Evolutionary conservation across 129 eudicot genomes (phyloP).

Genomic region (Centaurea solstitialis): DNA sequence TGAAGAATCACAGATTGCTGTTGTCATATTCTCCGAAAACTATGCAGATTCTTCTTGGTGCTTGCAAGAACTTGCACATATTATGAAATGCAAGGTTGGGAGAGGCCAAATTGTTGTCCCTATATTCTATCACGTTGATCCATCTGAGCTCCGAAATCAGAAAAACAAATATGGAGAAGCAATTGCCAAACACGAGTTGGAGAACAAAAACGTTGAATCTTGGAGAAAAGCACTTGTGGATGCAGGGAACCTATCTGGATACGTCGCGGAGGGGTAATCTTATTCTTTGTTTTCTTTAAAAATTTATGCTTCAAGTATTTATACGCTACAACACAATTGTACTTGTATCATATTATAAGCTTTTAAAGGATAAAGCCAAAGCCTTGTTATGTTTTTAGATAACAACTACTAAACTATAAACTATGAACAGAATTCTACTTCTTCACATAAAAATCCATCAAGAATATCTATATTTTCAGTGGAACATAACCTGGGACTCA

Average conservation of each 20-base stretch:
- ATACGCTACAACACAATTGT: background rate
- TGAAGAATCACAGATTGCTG: slow-evolving; percentile 1
- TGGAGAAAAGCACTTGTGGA: background rate
- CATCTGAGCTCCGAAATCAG: background rate
- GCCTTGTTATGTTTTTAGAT: background rate
- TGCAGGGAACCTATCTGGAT: background rate
- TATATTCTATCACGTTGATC: too few relatives aligned
- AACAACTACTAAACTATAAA: background rate
- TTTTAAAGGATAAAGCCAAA: too few relatives aligned
- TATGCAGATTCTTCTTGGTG: background rate
- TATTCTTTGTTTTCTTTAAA: background rate
- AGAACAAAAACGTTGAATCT: background rate
- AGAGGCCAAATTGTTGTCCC: too few relatives aligned
- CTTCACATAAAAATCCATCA: too few relatives aligned
- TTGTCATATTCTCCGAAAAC: background rate
- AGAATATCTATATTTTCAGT: background rate
- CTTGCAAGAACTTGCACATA: too few relatives aligned
- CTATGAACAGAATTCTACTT: background rate
- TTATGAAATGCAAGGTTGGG: too few relatives aligned
- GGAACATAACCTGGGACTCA: background rate
- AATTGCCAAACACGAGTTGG: background rate
- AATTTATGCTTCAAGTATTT: background rate
- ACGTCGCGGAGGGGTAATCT: background rate
- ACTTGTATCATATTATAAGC: background rate
- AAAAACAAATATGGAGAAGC: background rate